Evolutionary conservation across 176 grass and related monocot species (phyloP), one percentile per base, ranked within the genome.

Genomic region (Aegilops speltoides): DNA sequence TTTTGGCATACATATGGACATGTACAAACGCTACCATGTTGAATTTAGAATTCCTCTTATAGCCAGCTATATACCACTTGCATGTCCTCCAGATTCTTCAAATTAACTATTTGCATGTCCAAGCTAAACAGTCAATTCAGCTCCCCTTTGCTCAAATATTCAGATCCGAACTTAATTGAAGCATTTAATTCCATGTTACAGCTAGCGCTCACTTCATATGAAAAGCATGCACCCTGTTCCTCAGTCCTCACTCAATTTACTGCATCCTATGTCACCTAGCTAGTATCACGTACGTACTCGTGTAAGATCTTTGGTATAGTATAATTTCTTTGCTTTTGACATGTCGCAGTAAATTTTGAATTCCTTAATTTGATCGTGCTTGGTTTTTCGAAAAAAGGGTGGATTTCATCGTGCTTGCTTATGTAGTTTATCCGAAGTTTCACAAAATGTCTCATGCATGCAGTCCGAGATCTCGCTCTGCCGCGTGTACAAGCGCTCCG

Each of bases 401-500:
- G 10, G 40, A 43, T 43, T 41, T 41, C 2, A 45, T 57, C 7
- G 41, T 48, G 72, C 23, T 29, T 71, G 13, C 79, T 52, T 70
- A 23, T 0, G 19, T 32, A 6, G 43, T 46, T 61, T 69, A 54
- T 78, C 76, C 14, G 34, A 76, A 37, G 46, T 86, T 52, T 83
- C 15, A 79, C 38, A 70, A 67, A 63, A 73, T 84, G 25, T 85
- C 57, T 77, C 43, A 12, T 65, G 37, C 61, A 86, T 50, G 77
- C 89, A 99, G 97, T 88, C 91, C 0, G 97, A 99, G 80, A 99
- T 99, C 80, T 99, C 94, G 4, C 90, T 99, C 32, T 99, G 97
- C 67, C 90, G 97, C 37, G 97, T 99, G 23, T 93, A 99, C 79
- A 99, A 94, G 86, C 90, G 97, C 79, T 89, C 94, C 8, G 97